These are phyloP conservation scores for Domatiomyces catenatus DNA, from an alignment of 2,329 filamentous ascomycete species.

Conservation along the genomic window DNA sequence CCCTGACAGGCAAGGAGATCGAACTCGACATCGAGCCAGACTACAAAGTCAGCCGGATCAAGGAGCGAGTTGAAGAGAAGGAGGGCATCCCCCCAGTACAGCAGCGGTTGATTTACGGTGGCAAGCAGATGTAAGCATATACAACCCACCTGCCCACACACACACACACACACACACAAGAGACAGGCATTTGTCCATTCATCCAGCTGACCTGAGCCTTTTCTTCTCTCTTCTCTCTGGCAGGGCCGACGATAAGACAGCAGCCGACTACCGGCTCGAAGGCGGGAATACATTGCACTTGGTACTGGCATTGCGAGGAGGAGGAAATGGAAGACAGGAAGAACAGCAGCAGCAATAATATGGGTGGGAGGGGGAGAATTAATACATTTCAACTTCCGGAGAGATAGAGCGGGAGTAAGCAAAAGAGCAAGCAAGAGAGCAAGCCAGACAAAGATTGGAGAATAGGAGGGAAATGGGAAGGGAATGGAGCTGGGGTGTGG, in stretches of 20 bases:
- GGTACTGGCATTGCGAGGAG: conserved; percentile 83
- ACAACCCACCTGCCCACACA: not conserved
- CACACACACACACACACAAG: not conserved
- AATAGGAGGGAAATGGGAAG: too few species aligned
- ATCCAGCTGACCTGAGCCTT: not conserved
- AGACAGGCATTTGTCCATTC: not conserved
- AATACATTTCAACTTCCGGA: too few species aligned
- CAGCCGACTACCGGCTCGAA: conserved; percentile 75
- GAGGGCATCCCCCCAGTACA: conserved; percentile 95
- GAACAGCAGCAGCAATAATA: not conserved
- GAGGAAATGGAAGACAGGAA: conserved; percentile 21
- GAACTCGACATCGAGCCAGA: conserved; percentile 91
- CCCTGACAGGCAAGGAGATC: conserved; percentile 95
- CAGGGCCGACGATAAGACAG: conserved; percentile 91
- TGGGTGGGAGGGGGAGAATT: too few species aligned
- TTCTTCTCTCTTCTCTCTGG: conserved; percentile 1
- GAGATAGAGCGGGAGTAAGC: too few species aligned
- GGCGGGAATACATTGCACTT: conserved; percentile 88
- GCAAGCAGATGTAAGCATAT: conserved; percentile 85
- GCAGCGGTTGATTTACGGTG: conserved; percentile 87
- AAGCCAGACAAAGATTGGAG: too few species aligned
- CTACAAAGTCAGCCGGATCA: conserved; percentile 84
- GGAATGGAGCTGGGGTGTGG: too few species aligned
- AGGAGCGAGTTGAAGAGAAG: conserved; percentile 98
- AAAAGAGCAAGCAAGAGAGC: too few species aligned